These are phyloP conservation scores for Lactarius hatsudake DNA, from an alignment of 768 basidiomycete species.

Conservation along the genomic window DNA sequence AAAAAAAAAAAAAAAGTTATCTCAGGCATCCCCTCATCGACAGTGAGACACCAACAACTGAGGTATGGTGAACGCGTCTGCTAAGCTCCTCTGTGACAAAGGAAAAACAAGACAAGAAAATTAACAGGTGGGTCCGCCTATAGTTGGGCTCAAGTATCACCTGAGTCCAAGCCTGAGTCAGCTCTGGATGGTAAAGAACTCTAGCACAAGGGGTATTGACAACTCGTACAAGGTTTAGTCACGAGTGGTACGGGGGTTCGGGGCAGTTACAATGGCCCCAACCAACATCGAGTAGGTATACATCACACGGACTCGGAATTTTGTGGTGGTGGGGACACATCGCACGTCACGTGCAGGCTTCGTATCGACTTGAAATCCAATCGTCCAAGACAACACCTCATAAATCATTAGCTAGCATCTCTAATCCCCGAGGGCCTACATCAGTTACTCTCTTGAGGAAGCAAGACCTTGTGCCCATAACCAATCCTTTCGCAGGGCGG, in stretches of 20 bases:
- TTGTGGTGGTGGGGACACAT: too few relatives aligned
- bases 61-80: constrained; percentile 30
- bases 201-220: neutral
- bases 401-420: neutral
- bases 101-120: neutral
- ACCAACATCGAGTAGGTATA: neutral
- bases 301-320: neutral
- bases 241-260: neutral
- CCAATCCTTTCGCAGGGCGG: neutral
- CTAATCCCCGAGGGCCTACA: neutral
- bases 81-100: constrained; percentile 4
- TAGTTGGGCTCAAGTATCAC: neutral
- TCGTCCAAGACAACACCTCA: neutral
- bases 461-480: neutral
- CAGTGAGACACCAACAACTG: constrained; percentile 20
- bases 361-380: neutral
- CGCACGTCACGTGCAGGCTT: neutral
- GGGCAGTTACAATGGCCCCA: neutral
- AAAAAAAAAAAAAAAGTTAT: too few relatives aligned
- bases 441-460: neutral
- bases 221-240: neutral
- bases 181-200: neutral
- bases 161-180: too few relatives aligned
- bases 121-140: neutral
- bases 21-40: too few relatives aligned